A percentile compares a stretch with the other conserved stretches of the same genome.
Evolutionary conservation across 177 flowering plant genomes (phyloP).

Genomic region (Vitis hybrid): DNA sequence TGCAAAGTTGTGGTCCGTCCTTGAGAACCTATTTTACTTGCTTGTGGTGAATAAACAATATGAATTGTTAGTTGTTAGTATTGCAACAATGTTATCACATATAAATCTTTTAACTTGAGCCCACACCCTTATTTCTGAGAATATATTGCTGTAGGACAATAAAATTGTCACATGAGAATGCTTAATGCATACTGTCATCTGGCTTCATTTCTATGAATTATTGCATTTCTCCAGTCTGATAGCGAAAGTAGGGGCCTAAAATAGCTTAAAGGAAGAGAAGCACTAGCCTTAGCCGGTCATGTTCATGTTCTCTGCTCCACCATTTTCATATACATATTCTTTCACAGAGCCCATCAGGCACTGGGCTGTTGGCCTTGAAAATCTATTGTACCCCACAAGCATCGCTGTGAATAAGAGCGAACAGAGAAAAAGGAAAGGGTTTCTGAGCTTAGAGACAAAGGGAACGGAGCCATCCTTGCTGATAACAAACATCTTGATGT

Average conservation of each 20-base stretch:
- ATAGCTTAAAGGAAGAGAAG: too few species aligned
- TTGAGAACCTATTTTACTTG: too few species aligned
- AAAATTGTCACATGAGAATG: neutral
- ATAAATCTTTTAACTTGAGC: too few species aligned
- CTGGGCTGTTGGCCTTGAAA: conserved; percentile 4
- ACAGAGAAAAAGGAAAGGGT: conserved; percentile 4
- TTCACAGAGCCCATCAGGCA: neutral
- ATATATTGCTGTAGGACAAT: neutral
- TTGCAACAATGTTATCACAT: too few species aligned
- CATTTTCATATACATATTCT: conserved; percentile 1
- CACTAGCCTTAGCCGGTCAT: neutral
- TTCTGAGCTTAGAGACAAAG: conserved; percentile 17
- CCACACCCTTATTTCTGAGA: neutral
- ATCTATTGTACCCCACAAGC: neutral
- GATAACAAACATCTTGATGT: neutral
- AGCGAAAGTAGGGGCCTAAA: too few species aligned
- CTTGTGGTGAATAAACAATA: too few species aligned
- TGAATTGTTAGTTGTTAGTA: too few species aligned
- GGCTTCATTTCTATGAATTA: too few species aligned
- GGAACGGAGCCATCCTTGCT: neutral
- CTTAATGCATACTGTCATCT: too few species aligned
- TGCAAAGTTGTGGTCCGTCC: too few species aligned
- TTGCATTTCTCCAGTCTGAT: too few species aligned
- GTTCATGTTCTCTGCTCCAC: neutral
- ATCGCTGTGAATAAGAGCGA: neutral